Evolutionary conservation across 768 basidiomycete genomes (phyloP).

Genomic region (Daedalea quercina): DNA sequence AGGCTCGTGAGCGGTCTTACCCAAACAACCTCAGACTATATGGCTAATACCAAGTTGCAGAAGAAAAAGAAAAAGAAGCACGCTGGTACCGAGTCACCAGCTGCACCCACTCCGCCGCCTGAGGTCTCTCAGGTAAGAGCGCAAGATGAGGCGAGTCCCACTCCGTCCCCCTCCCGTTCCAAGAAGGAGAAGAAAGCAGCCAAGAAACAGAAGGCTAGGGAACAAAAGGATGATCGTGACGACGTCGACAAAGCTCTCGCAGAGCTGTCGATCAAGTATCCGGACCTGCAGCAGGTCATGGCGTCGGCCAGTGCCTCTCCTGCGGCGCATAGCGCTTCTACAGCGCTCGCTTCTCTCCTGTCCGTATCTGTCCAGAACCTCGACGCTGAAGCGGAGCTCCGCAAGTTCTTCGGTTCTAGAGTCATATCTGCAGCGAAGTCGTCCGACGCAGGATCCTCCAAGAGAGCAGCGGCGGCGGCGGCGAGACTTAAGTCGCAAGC

Average conservation of each 20-base stretch:
- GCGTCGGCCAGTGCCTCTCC: conserved; percentile 20
- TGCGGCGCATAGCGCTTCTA: conserved; percentile 23
- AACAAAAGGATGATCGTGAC: conserved; percentile 52
- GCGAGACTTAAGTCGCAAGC: conserved; percentile 38
- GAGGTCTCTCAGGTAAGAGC: conserved; percentile 1
- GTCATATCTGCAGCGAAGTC: conserved; percentile 66
- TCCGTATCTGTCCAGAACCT: conserved; percentile 77
- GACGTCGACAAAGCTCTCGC: conserved; percentile 82
- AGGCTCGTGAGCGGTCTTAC: conserved; percentile 19
- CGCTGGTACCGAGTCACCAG: conserved; percentile 7
- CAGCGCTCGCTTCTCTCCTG: conserved; percentile 47
- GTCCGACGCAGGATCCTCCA: conserved; percentile 25
- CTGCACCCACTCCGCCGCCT: not conserved
- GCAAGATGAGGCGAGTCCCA: conserved; percentile 2
- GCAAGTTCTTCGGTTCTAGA: conserved; percentile 89
- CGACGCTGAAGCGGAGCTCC: conserved; percentile 86
- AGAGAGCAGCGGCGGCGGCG: conserved; percentile 17
- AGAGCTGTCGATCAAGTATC: conserved; percentile 76
- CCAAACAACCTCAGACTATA: not conserved
- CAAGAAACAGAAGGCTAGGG: conserved; percentile 63
- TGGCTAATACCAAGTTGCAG: conserved; percentile 1
- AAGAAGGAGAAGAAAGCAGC: conserved; percentile 45
- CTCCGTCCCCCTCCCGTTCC: conserved; percentile 10
- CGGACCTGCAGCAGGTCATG: conserved; percentile 39
- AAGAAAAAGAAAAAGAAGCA: conserved; percentile 26